A percentile compares a stretch with the other conserved stretches of the same genome.
Evolutionary conservation across 139 green algal genomes (phyloP).

Genomic region (Coelastrella sp.): DNA sequence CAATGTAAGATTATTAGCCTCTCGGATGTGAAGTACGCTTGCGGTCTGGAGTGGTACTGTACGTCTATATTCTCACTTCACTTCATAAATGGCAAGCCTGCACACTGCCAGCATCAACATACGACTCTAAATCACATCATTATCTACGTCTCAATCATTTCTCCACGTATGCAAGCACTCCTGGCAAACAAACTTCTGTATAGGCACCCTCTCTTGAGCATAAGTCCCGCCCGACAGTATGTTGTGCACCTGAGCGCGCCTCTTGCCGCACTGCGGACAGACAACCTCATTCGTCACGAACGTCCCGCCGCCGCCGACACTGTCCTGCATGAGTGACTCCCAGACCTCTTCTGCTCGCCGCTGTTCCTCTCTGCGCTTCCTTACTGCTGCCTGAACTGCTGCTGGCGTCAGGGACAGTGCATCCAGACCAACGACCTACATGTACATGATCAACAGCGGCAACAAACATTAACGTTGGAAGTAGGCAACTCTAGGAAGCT

Average conservation of each 20-base stretch:
- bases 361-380: neutral
- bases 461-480: too few species aligned
- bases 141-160: neutral
- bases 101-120: too few species aligned
- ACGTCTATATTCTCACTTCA: too few species aligned
- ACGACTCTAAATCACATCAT: too few species aligned
- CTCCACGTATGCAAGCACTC: slow-evolving; percentile 52
- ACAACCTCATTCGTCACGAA: slow-evolving; percentile 24
- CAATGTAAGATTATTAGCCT: too few species aligned
- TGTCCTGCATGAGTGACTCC: slow-evolving; percentile 20
- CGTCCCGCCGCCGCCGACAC: slow-evolving; percentile 48
- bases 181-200: slow-evolving; percentile 59
- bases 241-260: slow-evolving; percentile 51
- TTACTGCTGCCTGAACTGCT: neutral
- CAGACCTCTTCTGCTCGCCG: slow-evolving; percentile 1
- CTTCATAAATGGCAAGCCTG: too few species aligned
- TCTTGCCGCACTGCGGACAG: slow-evolving; percentile 45
- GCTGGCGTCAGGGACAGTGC: slow-evolving; percentile 7
- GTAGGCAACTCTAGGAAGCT: too few species aligned
- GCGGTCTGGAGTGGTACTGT: too few species aligned
- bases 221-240: slow-evolving; percentile 59
- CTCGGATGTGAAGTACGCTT: too few species aligned
- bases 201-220: slow-evolving; percentile 51
- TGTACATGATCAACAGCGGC: slow-evolving; percentile 1
- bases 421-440: slow-evolving; percentile 23